Base-by-base conservation (phyloP, 2,329 filamentous ascomycete genomes). In the Fusarium redolens region DNA sequence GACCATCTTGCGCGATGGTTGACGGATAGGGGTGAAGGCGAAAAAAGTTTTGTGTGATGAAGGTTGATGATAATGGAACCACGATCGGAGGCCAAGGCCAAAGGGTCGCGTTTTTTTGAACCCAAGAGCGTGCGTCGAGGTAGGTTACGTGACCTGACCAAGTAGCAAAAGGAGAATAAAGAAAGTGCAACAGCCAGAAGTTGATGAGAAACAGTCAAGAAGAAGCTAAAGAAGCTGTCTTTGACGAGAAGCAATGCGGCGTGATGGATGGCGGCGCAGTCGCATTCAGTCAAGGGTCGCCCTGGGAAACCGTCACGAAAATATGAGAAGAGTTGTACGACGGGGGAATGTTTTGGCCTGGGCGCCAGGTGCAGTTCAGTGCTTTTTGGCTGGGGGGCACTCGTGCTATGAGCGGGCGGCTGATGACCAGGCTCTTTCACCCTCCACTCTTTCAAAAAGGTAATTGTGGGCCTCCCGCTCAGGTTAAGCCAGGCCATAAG, bases 1-100 rank as follows among this genome's bases (percentile, higher is more conserved):
- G 37, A 83, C 82, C 82, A 83, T 83, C 41, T 65, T 70, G 69
- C 57, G 43, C 44, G 50, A 65, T 52, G 59, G 48, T 67, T 48
- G 44, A 48, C 18, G 56, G 37, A 55, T 38, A 48, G 52, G 37
- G 47, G 37, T 54, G 41, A 61, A 60, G 54, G 38, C 59, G 48
- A 59, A 25, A 54, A 45, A 45, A 51, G 58, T 45, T 50, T 59
- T 61, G 59, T 45, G 22, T 63, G 63, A 67, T 60, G 61, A 59
- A 59, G 61, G 61, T 61, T 25, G 52, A 63, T 60, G 63, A 63
- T 45, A 48, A 65, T 68, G 52, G 61, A 65, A 54, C 55, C 54
- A 56, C 64, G 54, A 61, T 72, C 43, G 65, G 67, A 60, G 64
- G 51, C 58, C 69, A 57, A 61, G 40, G 40, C 68, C 60, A 37